These are phyloP conservation scores for Rehmannia glutinosa DNA, from an alignment of 257 asterid species.

Conservation along the genomic window DNA sequence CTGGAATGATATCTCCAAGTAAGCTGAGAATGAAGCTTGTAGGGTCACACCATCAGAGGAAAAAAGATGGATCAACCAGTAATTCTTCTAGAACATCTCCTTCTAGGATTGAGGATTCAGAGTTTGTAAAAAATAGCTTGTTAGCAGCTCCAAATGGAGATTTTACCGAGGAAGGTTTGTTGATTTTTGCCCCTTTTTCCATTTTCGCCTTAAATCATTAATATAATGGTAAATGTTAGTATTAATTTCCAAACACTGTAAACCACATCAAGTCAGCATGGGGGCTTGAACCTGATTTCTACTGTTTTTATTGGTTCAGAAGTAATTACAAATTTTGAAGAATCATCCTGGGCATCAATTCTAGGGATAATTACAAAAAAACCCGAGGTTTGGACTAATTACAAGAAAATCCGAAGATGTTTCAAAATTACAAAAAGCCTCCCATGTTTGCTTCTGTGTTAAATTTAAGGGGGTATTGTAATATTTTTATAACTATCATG, in stretches of 20 bases:
- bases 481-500: too few relatives aligned
- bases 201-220: background rate
- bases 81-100: conserved; percentile 97
- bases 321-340: too few relatives aligned
- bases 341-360: too few relatives aligned
- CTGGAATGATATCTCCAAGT: conserved; percentile 85
- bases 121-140: conserved; percentile 75
- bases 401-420: too few relatives aligned
- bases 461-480: too few relatives aligned
- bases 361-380: too few relatives aligned
- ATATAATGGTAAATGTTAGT: background rate
- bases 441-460: too few relatives aligned
- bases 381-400: too few relatives aligned
- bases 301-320: conserved; percentile 11
- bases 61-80: conserved; percentile 70
- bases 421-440: too few relatives aligned
- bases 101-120: conserved; percentile 68
- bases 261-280: conserved; percentile 16
- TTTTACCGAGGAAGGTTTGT: conserved; percentile 57
- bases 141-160: conserved; percentile 57
- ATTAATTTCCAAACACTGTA: conserved; percentile 5
- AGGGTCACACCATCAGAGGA: conserved; percentile 56
- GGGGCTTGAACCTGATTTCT: conserved; percentile 5
- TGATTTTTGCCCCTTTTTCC: background rate
- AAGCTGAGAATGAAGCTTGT: conserved; percentile 87